These are phyloP conservation scores for Eucalyptus cloeziana DNA, from an alignment of 345 rosid species.

Conservation along the genomic window DNA sequence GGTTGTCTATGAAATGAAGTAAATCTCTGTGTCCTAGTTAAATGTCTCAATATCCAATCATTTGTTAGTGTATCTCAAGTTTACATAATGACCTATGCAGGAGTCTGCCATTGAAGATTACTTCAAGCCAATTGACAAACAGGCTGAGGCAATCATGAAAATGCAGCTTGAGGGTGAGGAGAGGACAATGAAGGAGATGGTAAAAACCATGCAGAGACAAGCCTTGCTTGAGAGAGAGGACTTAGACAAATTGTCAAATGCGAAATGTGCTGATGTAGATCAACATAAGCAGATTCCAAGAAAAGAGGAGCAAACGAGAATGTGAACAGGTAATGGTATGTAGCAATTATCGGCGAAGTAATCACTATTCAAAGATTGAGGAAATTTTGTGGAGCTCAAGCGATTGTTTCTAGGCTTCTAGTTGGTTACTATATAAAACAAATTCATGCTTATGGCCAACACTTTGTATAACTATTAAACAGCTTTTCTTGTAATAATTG, in stretches of 20 bases:
- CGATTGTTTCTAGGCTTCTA: background rate
- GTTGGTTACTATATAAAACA: background rate
- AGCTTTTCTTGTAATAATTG: background rate
- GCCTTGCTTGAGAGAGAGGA: slow-evolving; percentile 48
- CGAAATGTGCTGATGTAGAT: slow-evolving; percentile 1
- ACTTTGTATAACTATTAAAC: background rate
- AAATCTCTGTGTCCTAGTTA: background rate
- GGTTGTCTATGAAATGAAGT: background rate
- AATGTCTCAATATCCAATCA: background rate
- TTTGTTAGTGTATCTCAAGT: background rate
- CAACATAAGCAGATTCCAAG: background rate
- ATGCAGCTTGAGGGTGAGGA: slow-evolving; percentile 83
- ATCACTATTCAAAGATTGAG: background rate
- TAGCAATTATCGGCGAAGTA: background rate
- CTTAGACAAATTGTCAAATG: slow-evolving; percentile 25
- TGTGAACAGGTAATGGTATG: background rate
- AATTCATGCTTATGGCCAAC: background rate
- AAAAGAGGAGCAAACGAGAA: background rate
- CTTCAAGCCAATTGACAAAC: slow-evolving; percentile 80
- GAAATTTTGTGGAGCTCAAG: background rate
- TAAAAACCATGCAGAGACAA: slow-evolving; percentile 46
- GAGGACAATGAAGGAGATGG: slow-evolving; percentile 59
- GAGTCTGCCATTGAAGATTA: slow-evolving; percentile 74
- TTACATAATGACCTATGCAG: slow-evolving; percentile 12
- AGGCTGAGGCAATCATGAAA: slow-evolving; percentile 68